These are phyloP conservation scores for Ganoderma multipileum DNA, from an alignment of 1,284 basidiomycete genomes.

Conservation along the genomic window DNA sequence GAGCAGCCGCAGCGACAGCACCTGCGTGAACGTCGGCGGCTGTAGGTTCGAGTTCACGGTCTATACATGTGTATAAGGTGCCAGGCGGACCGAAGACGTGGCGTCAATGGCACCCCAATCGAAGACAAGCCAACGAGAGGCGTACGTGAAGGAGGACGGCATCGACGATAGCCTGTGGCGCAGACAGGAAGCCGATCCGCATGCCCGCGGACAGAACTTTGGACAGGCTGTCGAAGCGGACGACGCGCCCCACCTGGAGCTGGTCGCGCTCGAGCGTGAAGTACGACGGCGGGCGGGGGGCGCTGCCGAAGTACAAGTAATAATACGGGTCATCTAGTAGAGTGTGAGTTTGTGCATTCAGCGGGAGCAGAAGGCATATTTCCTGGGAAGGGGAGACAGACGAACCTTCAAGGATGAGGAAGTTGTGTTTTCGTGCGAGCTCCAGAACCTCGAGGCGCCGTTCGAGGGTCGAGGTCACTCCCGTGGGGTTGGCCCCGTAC, in stretches of 20 bases:
- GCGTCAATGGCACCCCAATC: not conserved
- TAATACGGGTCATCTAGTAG: slow-evolving; percentile 79
- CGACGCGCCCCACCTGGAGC: slow-evolving; percentile 73
- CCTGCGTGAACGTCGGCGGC: slow-evolving; percentile 80
- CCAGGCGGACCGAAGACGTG: not conserved
- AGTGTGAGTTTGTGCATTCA: too few species aligned
- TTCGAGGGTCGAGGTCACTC: slow-evolving; percentile 75
- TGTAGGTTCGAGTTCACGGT: slow-evolving; percentile 69
- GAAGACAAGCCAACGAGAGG: slow-evolving; percentile 17
- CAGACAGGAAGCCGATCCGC: slow-evolving; percentile 84
- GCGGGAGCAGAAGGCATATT: too few species aligned
- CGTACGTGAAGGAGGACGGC: slow-evolving; percentile 78
- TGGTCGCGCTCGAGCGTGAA: slow-evolving; percentile 76
- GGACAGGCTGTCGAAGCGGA: slow-evolving; percentile 89
- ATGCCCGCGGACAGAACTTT: slow-evolving; percentile 89
- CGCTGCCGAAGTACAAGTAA: slow-evolving; percentile 74
- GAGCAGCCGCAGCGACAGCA: slow-evolving; percentile 75
- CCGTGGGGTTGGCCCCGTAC: slow-evolving; percentile 88
- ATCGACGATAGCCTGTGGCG: slow-evolving; percentile 76
- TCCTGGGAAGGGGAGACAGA: slow-evolving; percentile 7
- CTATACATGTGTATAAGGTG: slow-evolving; percentile 10
- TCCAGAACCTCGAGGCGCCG: slow-evolving; percentile 82
- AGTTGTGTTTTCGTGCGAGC: slow-evolving; percentile 77
- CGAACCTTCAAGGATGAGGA: slow-evolving; percentile 86
- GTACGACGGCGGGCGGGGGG: slow-evolving; percentile 74